Conservation (phyloP, 2,329 filamentous ascomycete species). For the Pleurostoma richardsiae region DNA sequence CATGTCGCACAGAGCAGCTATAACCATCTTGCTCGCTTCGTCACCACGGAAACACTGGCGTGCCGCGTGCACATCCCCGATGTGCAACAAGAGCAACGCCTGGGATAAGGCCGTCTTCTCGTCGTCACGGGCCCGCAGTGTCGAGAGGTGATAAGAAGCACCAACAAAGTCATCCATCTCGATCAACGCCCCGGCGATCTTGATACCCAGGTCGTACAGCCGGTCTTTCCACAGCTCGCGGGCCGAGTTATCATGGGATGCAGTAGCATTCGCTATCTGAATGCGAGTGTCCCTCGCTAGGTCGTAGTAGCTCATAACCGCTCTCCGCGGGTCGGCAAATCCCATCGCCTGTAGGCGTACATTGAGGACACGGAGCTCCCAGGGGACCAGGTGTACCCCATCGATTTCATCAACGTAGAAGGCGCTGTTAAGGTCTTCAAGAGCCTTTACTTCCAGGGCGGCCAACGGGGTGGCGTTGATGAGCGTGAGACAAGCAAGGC, state of each 20-base stretch:
- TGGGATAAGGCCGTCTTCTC: slow-evolving; percentile 40
- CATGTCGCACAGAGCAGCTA: slow-evolving; percentile 70
- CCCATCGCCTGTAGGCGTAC: slow-evolving; percentile 82
- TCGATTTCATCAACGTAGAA: slow-evolving; percentile 52
- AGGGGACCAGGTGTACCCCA: slow-evolving; percentile 69
- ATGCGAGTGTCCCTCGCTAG: slow-evolving; percentile 72
- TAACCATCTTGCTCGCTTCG: slow-evolving; percentile 37
- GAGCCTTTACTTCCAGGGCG: slow-evolving; percentile 59
- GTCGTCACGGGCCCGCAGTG: slow-evolving; percentile 38
- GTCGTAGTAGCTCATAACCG: slow-evolving; percentile 88
- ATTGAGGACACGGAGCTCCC: slow-evolving; percentile 77
- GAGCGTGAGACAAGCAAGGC: slow-evolving; percentile 76
- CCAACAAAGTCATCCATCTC: slow-evolving; percentile 87
- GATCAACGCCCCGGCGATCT: slow-evolving; percentile 61
- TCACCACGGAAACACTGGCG: slow-evolving; percentile 41
- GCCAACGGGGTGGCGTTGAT: slow-evolving; percentile 68
- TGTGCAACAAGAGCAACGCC: slow-evolving; percentile 68
- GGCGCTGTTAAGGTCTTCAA: slow-evolving; percentile 55
- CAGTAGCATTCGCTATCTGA: slow-evolving; percentile 44
- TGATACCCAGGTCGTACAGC: slow-evolving; percentile 69
- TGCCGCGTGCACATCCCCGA: slow-evolving; percentile 72
- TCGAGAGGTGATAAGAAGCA: slow-evolving; percentile 67
- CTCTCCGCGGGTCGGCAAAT: slow-evolving; percentile 76
- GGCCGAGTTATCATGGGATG: slow-evolving; percentile 44
- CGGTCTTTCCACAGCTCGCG: slow-evolving; percentile 64